Conservation (phyloP, 2,329 filamentous ascomycete genomes). For the Beauveria medogensis region DNA sequence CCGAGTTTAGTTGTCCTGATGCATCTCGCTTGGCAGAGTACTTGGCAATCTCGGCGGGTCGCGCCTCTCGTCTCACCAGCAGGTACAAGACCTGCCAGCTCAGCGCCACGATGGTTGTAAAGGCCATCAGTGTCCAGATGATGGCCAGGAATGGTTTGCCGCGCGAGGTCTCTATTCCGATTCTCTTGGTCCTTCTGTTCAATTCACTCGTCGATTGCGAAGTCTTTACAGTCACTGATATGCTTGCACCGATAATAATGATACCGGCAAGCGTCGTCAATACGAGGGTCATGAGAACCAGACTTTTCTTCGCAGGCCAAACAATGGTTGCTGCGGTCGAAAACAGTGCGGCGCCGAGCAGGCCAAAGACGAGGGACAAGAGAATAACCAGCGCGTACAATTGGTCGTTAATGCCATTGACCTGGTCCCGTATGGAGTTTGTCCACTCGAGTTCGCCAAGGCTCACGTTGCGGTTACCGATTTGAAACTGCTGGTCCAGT, state of each 20-base stretch:
- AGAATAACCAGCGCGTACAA: slow-evolving; percentile 41
- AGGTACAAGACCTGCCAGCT: not conserved
- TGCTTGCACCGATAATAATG: slow-evolving; percentile 32
- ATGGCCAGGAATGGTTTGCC: not conserved
- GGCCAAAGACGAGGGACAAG: slow-evolving; percentile 35
- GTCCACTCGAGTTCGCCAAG: slow-evolving; percentile 39
- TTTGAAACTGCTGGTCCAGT: slow-evolving; percentile 36
- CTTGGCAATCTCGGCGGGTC: not conserved
- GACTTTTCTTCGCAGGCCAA: slow-evolving; percentile 18
- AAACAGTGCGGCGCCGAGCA: slow-evolving; percentile 37
- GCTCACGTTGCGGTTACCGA: slow-evolving; percentile 37
- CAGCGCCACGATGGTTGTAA: not conserved
- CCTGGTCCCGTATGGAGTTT: slow-evolving; percentile 34
- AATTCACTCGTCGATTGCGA: not conserved
- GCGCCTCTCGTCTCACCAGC: not conserved
- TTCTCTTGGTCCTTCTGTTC: not conserved
- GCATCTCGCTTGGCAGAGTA: not conserved
- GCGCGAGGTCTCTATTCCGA: not conserved
- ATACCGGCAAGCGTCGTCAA: slow-evolving; percentile 29
- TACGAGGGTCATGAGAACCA: slow-evolving; percentile 29
- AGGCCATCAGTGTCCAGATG: not conserved
- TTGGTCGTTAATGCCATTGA: slow-evolving; percentile 41
- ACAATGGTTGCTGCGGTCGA: slow-evolving; percentile 28
- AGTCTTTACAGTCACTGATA: slow-evolving; percentile 30
- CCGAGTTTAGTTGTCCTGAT: not conserved